These are phyloP conservation scores for Metschnikowia lachancei DNA, from an alignment of 805 yeast species.

Conservation along the genomic window DNA sequence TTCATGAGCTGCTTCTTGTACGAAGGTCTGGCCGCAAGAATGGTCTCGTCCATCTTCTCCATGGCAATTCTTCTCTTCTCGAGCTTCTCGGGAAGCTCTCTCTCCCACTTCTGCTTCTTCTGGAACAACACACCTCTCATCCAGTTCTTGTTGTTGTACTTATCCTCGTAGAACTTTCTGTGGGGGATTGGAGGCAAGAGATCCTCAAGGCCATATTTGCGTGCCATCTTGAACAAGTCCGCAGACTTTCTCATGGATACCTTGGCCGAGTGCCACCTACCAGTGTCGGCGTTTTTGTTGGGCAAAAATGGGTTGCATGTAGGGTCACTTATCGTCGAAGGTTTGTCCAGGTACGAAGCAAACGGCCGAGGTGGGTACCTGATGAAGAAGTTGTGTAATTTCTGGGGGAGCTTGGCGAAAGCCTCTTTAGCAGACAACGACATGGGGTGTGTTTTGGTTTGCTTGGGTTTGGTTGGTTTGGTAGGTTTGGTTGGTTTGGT, in stretches of 20 bases:
- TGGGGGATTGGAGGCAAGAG: constrained; percentile 66
- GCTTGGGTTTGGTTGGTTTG: neutral
- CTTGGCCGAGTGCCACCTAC: constrained; percentile 71
- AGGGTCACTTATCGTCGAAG: constrained; percentile 63
- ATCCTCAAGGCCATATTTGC: constrained; percentile 74
- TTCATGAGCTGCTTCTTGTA: constrained; percentile 41
- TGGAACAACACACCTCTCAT: constrained; percentile 76
- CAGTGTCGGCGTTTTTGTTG: constrained; percentile 78
- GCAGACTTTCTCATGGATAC: constrained; percentile 80
- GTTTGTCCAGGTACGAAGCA: constrained; percentile 58
- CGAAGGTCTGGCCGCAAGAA: constrained; percentile 56
- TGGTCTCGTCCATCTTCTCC: constrained; percentile 60
- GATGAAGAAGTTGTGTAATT: constrained; percentile 69
- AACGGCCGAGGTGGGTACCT: constrained; percentile 85
- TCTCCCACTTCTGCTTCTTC: constrained; percentile 80
- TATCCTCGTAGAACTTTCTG: constrained; percentile 76
- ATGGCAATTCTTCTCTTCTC: constrained; percentile 64
- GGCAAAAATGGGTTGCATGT: constrained; percentile 85
- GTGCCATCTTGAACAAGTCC: constrained; percentile 78
- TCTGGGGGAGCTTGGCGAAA: constrained; percentile 63
- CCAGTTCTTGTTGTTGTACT: constrained; percentile 63
- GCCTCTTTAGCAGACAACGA: constrained; percentile 39
- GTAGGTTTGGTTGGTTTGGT: neutral
- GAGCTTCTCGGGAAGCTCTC: constrained; percentile 57
- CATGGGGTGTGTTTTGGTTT: too few relatives aligned